Evolutionary conservation across 805 yeast species (phyloP).

Genomic region (Myxozyma melibiosi): DNA sequence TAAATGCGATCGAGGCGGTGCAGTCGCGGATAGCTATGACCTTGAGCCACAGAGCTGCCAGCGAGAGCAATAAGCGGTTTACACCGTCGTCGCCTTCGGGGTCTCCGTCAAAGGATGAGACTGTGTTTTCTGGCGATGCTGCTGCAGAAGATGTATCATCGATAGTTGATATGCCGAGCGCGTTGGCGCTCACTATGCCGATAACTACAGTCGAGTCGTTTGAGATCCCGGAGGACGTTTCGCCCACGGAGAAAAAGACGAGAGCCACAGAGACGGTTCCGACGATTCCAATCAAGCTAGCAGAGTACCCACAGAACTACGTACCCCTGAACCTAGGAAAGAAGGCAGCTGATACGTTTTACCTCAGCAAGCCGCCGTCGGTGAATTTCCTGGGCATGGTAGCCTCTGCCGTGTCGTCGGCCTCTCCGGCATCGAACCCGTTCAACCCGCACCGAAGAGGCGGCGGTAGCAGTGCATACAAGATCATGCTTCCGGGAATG

Average conservation of each 20-base stretch:
- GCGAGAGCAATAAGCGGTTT: slow-evolving; percentile 1
- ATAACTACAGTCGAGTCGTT: slow-evolving; percentile 3
- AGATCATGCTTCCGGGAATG: slow-evolving; percentile 30
- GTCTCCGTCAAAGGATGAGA: background rate
- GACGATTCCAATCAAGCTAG: background rate
- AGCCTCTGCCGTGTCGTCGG: slow-evolving; percentile 31
- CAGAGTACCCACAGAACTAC: background rate
- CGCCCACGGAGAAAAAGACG: background rate
- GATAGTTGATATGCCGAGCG: too few relatives aligned
- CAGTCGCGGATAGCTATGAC: slow-evolving; percentile 32
- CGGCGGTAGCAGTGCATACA: slow-evolving; percentile 30
- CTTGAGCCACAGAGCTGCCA: slow-evolving; percentile 9
- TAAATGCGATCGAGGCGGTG: slow-evolving; percentile 29
- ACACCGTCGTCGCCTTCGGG: background rate
- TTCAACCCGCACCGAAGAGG: slow-evolving; percentile 27
- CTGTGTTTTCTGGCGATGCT: too few relatives aligned
- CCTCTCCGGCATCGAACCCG: slow-evolving; percentile 32
- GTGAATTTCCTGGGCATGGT: slow-evolving; percentile 23
- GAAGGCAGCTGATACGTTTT: slow-evolving; percentile 6
- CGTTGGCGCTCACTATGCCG: background rate
- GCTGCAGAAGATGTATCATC: too few relatives aligned
- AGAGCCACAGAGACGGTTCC: background rate
- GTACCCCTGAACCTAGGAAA: background rate
- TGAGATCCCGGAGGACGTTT: slow-evolving; percentile 1
- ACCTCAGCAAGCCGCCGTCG: slow-evolving; percentile 16